Conservation (phyloP, 2,329 filamentous ascomycete genomes). For the Fusarium sp. region DNA sequence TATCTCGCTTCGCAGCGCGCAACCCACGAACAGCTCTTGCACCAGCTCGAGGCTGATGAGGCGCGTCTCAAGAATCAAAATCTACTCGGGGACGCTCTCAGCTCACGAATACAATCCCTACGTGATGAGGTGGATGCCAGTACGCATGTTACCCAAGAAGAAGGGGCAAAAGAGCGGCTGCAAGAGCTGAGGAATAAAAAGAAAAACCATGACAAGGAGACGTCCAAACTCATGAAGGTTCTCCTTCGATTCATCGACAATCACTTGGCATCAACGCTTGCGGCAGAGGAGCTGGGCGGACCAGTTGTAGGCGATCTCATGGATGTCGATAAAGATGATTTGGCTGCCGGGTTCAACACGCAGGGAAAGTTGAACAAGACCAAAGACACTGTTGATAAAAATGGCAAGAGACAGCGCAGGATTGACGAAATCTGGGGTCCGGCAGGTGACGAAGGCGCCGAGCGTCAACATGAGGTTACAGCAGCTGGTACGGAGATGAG, state of each 20-base stretch:
- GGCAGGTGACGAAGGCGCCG: conserved; percentile 34
- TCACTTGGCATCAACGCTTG: conserved; percentile 77
- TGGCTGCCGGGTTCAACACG: conserved; percentile 67
- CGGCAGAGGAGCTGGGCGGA: conserved; percentile 83
- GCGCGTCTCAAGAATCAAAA: conserved; percentile 63
- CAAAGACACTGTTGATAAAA: conserved; percentile 50
- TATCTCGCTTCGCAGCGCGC: conserved; percentile 60
- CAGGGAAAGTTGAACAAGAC: conserved; percentile 65
- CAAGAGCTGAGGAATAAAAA: conserved; percentile 67
- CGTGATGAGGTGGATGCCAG: conserved; percentile 65
- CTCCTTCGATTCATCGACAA: conserved; percentile 77
- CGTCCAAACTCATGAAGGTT: conserved; percentile 66
- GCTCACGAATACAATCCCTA: conserved; percentile 67
- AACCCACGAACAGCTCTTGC: conserved; percentile 55
- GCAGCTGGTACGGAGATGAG: conserved; percentile 67
- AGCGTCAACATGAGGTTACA: conserved; percentile 56
- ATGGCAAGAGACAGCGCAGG: conserved; percentile 65
- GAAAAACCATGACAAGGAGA: conserved; percentile 67
- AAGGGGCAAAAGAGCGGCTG: conserved; percentile 71
- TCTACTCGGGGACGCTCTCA: conserved; percentile 61
- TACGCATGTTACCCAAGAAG: conserved; percentile 65
- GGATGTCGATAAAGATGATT: conserved; percentile 67
- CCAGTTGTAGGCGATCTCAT: conserved; percentile 81
- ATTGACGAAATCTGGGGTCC: conserved; percentile 72
- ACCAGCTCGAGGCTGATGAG: conserved; percentile 61